Base-by-base conservation (phyloP, 108 stramenopile species). In the Chaetoceros muelleri region DNA sequence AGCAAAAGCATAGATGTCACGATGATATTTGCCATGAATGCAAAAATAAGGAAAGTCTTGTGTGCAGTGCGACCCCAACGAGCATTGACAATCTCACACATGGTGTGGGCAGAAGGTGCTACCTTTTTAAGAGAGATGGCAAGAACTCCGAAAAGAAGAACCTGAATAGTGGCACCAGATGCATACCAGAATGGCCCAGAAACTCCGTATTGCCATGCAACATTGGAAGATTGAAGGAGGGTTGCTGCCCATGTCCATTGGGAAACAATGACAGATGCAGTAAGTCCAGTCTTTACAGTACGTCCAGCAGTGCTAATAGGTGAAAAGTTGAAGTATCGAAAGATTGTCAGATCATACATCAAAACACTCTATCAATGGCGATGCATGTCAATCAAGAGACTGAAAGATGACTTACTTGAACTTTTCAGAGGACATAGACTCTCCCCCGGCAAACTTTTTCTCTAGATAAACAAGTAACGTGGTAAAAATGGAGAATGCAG, bases 231-330 rank as follows among this genome's bases (percentile, higher is more conserved):
- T 66, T 95, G 94, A 45, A 95, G 90, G 31, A 95, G 85, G 22
- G 94, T 93, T 20, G 94, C 91, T 13, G 91, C 94, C 94, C 94
- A 95, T 50, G 94, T 95, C 94, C 94, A 95, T 62, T 90, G 84
- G 51, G 79, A 81, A 22, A 90, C 87, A 64, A 95, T 87, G 47
- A 91, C 91, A 51, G 83, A 74, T 5, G 94, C 94, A 30, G 87
- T 93, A 24, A 95, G 79, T 23, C 94, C 94, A 10, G 90, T 93
- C 72, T 91, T 93, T 59, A 95, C 82, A 59, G 73, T 76, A 51
- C 94, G 91, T 44, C 94, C 94, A 34, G 91, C 94, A 25, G 94
- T 95, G 90, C 82, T 87, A 76, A 58, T 44, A 13, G 27, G 55
- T 50, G 46, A 23, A 55, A 52, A 31, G 27, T 44, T n/a, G 2